Conservation (phyloP, 192 early-diverging fungal species). For the Lobosporangium transversale region DNA sequence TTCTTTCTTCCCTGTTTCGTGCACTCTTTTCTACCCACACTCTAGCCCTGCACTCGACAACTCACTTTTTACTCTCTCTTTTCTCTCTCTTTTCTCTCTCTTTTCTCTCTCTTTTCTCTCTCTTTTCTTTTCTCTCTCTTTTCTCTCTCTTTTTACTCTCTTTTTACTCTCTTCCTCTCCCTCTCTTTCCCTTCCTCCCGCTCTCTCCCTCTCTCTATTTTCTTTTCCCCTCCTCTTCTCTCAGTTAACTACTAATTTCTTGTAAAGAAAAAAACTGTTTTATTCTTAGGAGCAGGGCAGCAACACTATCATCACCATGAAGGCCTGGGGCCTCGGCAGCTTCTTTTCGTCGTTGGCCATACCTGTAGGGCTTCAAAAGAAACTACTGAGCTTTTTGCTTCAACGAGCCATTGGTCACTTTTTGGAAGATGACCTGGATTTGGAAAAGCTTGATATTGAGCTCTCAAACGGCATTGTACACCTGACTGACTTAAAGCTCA, state of each 20-base stretch:
- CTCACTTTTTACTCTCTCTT: too few relatives aligned
- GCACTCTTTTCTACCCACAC: neutral
- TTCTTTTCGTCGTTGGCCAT: constrained; percentile 54
- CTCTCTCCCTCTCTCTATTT: neutral
- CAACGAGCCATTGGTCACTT: constrained; percentile 87
- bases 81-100: neutral
- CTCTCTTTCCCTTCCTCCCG: neutral
- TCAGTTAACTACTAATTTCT: neutral
- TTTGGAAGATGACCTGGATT: constrained; percentile 76
- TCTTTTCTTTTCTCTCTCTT: neutral
- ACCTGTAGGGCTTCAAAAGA: constrained; percentile 82
- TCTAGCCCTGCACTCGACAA: too few relatives aligned
- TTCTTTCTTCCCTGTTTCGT: neutral
- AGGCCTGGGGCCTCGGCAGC: constrained; percentile 53
- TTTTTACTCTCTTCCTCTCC: neutral
- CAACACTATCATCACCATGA: constrained; percentile 36
- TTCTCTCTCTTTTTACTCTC: neutral
- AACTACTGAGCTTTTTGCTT: constrained; percentile 83
- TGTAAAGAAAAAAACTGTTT: neutral
- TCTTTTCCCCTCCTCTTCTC: neutral
- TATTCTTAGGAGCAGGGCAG: neutral
- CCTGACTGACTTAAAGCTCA: constrained; percentile 83
- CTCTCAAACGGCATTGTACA: constrained; percentile 79
- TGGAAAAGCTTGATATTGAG: constrained; percentile 88
- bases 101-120: neutral